These are phyloP conservation scores for Psilocybe cyanescens DNA, from an alignment of 768 basidiomycete genomes.

Conservation along the genomic window DNA sequence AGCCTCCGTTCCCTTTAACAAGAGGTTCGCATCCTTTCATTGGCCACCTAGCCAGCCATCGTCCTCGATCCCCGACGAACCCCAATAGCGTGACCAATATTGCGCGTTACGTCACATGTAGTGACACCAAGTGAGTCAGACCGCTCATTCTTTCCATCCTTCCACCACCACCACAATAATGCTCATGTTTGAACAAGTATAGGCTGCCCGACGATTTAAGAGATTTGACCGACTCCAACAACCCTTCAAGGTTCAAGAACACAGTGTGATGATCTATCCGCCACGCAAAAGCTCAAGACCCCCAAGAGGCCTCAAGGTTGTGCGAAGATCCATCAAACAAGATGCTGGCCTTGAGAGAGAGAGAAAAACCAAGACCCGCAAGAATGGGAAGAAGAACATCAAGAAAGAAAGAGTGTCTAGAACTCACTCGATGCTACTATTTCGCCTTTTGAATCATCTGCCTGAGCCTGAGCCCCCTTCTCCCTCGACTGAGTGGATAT, in stretches of 20 bases:
- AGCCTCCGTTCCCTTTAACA: background rate
- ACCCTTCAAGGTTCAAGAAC: background rate
- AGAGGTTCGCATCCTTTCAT: background rate
- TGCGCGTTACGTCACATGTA: conserved; percentile 1
- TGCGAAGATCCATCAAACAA: background rate
- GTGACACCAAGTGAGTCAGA: background rate
- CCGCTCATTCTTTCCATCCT: background rate
- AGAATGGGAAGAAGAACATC: background rate
- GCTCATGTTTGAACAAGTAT: conserved; percentile 3
- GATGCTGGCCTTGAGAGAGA: background rate
- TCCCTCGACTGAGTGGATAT: too few species aligned
- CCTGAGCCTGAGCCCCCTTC: too few species aligned
- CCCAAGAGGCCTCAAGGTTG: background rate
- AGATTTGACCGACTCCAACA: background rate
- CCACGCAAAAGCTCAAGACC: background rate
- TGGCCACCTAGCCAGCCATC: background rate
- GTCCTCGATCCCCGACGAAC: background rate
- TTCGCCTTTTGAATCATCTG: background rate
- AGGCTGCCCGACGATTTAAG: background rate
- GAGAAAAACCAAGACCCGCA: background rate
- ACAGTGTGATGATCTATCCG: background rate
- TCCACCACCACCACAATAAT: conserved; percentile 2
- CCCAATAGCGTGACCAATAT: conserved; percentile 3
- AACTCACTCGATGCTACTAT: background rate
- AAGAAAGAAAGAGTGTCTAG: background rate